Evolutionary conservation across 441 rosid genomes (phyloP).

Genomic region (Kokia cookei): DNA sequence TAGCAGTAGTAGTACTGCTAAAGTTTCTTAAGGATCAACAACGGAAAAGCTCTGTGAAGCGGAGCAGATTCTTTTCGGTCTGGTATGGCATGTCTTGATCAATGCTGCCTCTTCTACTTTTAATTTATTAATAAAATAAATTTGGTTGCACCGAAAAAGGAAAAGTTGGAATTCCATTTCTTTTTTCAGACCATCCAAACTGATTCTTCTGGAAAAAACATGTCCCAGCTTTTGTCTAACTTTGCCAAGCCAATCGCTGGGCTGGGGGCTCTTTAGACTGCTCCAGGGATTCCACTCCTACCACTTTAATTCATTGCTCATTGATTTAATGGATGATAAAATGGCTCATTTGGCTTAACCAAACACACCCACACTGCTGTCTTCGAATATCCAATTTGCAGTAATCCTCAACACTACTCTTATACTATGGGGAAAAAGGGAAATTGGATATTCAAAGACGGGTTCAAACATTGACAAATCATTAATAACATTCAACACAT

Average conservation of each 20-base stretch:
- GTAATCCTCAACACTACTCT: no score
- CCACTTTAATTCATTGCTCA: not conserved
- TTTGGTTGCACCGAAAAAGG: not conserved
- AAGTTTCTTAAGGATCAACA: not conserved
- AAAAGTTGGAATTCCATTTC: not conserved
- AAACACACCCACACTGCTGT: not conserved
- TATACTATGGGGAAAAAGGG: not conserved
- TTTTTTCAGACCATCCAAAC: not conserved
- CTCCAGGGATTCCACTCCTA: not conserved
- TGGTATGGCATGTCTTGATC: not conserved
- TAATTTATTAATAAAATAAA: not conserved
- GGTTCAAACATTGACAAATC: not conserved
- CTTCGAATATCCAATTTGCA: no score
- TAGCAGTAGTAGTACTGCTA: not conserved
- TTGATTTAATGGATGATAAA: not conserved
- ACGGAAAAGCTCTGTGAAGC: not conserved
- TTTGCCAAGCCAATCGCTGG: slow-evolving; percentile 10
- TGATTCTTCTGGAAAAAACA: slow-evolving; percentile 15
- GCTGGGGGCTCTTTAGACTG: slow-evolving; percentile 7
- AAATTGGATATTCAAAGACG: not conserved
- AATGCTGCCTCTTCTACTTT: not conserved
- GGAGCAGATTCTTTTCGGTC: not conserved
- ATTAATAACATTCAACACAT: not conserved
- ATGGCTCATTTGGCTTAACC: not conserved
- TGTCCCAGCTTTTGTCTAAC: slow-evolving; percentile 20